These are phyloP conservation scores for Termitomyces sp. DNA, from an alignment of 768 basidiomycete genomes.

Conservation along the genomic window DNA sequence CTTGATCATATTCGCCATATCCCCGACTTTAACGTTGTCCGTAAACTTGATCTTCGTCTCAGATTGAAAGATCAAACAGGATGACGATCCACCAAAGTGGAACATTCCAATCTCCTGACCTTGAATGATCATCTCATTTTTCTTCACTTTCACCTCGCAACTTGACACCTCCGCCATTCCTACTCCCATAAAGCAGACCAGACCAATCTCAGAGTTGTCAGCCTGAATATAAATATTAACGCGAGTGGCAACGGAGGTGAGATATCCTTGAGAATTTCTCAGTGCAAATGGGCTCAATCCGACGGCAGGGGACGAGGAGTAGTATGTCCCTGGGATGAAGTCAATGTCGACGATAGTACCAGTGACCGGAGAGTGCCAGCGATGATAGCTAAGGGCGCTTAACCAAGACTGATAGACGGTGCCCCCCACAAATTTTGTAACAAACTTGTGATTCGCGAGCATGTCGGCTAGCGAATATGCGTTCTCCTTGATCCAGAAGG, in stretches of 20 bases:
- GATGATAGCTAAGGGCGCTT: slow-evolving; percentile 42
- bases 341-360: slow-evolving; percentile 31
- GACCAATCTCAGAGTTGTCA: slow-evolving; percentile 40
- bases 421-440: slow-evolving; percentile 32
- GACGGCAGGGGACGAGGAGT: slow-evolving; percentile 10
- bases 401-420: slow-evolving; percentile 47
- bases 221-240: slow-evolving; percentile 51
- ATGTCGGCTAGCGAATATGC: slow-evolving; percentile 47
- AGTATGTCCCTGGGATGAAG: slow-evolving; percentile 40
- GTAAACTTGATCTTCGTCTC: slow-evolving; percentile 8
- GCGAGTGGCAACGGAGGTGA: slow-evolving; percentile 41
- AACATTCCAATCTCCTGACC: slow-evolving; percentile 59
- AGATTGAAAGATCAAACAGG: slow-evolving; percentile 35
- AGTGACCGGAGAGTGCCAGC: slow-evolving; percentile 47
- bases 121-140: slow-evolving; percentile 23
- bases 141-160: slow-evolving; percentile 42
- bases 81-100: slow-evolving; percentile 55
- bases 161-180: slow-evolving; percentile 57
- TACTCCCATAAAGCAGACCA: slow-evolving; percentile 36
- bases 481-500: slow-evolving; percentile 50
- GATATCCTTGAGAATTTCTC: slow-evolving; percentile 29
- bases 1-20: background rate
- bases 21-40: background rate
- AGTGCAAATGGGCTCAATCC: slow-evolving; percentile 9
- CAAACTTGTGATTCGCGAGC: slow-evolving; percentile 29